Evolutionary conservation across 306 rosid species (phyloP).

Genomic region (barrel medic (Medicago truncatula)): MtrunA17r5.0-ANR NC_053046.1:33031501-33032000

Average conservation of each 20-base stretch:
- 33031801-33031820: constrained; percentile 80
- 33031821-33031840: constrained; percentile 82
- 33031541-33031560: constrained; percentile 77
- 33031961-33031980: constrained; percentile 89
- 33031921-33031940: constrained; percentile 35
- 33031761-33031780: constrained; percentile 82
- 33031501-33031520: constrained; percentile 43
- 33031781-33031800: constrained; percentile 67
- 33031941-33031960: constrained; percentile 89
- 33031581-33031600: constrained; percentile 71
- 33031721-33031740: constrained; percentile 69
- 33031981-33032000: constrained; percentile 78
- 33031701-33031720: constrained; percentile 76
- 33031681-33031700: constrained; percentile 92
- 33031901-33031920: constrained; percentile 5
- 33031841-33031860: constrained; percentile 36
- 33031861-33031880: neutral
- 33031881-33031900: neutral
- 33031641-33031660: constrained; percentile 68
- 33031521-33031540: constrained; percentile 53
- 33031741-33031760: constrained; percentile 91
- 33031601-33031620: constrained; percentile 78
- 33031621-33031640: constrained; percentile 91
- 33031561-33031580: constrained; percentile 71
- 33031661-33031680: constrained; percentile 60